A percentile compares a stretch with the other conserved stretches of the same genome.
phyloP scores from a whole-genome alignment of 2,329 filamentous ascomycete species.

The Paradendryphiella salina region DNA sequence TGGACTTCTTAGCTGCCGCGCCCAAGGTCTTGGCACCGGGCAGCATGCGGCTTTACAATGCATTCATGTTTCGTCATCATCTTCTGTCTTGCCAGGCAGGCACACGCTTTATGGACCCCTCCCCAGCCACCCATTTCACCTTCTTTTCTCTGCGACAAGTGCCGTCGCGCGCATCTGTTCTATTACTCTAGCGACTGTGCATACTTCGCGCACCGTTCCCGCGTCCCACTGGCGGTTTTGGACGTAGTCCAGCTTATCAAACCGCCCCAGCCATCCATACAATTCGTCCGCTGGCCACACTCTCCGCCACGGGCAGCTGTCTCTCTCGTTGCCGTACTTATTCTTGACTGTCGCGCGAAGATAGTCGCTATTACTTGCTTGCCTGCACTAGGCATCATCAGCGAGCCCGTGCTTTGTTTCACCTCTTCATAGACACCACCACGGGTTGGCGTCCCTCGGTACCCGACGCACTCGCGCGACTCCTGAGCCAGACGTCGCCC shows the following conservation, averaged over 20 bases:
- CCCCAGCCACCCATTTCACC: conserved; percentile 23
- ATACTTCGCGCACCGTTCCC: conserved; percentile 15
- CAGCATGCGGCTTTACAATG: conserved; percentile 6
- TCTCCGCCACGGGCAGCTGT: conserved; percentile 10
- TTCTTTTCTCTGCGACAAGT: conserved; percentile 19
- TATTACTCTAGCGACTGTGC: conserved; percentile 11
- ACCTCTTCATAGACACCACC: conserved; percentile 17
- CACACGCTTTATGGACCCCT: conserved; percentile 18
- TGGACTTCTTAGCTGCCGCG: conserved; percentile 21
- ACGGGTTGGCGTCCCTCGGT: conserved; percentile 6
- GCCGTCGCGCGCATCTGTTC: conserved; percentile 14
- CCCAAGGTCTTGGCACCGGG: conserved; percentile 15
- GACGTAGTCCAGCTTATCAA: conserved; percentile 13
- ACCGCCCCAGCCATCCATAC: conserved; percentile 10
- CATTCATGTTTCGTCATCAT: conserved; percentile 25
- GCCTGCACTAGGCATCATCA: conserved; percentile 22
- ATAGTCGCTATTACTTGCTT: conserved; percentile 11
- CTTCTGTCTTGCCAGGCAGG: conserved; percentile 10
- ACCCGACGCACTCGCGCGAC: conserved; percentile 31
- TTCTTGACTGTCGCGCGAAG: conserved; percentile 24
- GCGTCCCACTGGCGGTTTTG: conserved; percentile 2
- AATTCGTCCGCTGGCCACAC: conserved; percentile 4
- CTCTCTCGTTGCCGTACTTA: conserved; percentile 27
- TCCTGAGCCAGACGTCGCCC: conserved; percentile 6
- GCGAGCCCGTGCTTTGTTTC: conserved; percentile 41